Conservation (phyloP, 495 filamentous ascomycete genomes). For the Thermothielavioides terrestris region DNA sequence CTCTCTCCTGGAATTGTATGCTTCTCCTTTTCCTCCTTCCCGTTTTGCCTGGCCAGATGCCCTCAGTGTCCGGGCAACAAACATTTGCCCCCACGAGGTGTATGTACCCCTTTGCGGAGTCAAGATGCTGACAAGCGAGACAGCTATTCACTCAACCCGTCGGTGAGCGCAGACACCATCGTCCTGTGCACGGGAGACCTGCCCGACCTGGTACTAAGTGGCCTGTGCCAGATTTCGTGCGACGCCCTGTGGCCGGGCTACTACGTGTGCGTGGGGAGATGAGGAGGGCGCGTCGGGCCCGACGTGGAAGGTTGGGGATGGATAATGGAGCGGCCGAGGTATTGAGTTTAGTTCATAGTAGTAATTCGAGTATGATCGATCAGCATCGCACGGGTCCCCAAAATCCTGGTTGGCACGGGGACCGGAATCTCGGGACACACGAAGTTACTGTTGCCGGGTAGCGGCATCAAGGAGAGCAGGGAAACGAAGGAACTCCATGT, state of each 20-base stretch:
- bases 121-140: neutral
- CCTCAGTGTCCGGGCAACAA: too few relatives aligned
- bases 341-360: too few relatives aligned
- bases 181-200: conserved; percentile 14
- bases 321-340: neutral
- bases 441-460: too few relatives aligned
- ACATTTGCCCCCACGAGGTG: too few relatives aligned
- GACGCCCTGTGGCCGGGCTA: conserved; percentile 23
- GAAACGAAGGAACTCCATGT: too few relatives aligned
- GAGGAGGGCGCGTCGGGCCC: neutral
- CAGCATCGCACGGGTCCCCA: too few relatives aligned
- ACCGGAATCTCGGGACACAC: too few relatives aligned
- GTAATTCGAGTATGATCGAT: too few relatives aligned
- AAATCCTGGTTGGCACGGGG: too few relatives aligned
- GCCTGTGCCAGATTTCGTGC: conserved; percentile 24
- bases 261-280: conserved; percentile 20
- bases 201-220: conserved; percentile 17
- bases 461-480: too few relatives aligned
- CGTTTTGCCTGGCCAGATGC: too few relatives aligned
- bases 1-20: conserved; percentile 15
- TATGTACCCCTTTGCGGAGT: neutral
- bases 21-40: neutral
- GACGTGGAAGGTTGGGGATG: neutral
- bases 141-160: conserved; percentile 22
- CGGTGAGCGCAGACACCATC: conserved; percentile 14